phyloP scores from a whole-genome alignment of 1,284 basidiomycete species.

The Tilletia walkeri region DNA sequence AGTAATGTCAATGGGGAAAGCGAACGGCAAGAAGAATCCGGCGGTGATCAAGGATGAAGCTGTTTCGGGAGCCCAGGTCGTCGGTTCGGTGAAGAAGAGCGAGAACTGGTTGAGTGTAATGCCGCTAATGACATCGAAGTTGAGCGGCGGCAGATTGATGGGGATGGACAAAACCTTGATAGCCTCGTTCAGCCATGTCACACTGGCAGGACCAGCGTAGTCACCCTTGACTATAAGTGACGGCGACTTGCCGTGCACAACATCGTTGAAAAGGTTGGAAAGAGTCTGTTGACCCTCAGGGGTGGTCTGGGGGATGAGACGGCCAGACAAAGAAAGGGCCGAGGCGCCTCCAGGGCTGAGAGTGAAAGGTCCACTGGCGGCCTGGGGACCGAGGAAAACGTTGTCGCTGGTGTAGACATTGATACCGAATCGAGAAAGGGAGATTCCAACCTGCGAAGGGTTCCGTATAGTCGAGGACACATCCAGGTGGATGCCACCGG shows the following conservation, averaged over 20 bases:
- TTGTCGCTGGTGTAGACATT: slow-evolving; percentile 62
- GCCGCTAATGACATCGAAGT: slow-evolving; percentile 68
- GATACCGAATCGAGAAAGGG: slow-evolving; percentile 67
- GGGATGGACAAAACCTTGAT: slow-evolving; percentile 68
- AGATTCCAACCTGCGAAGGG: slow-evolving; percentile 74
- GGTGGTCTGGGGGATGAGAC: slow-evolving; percentile 66
- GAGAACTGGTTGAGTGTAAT: slow-evolving; percentile 68
- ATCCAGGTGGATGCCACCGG: slow-evolving; percentile 72
- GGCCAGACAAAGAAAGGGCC: slow-evolving; percentile 65
- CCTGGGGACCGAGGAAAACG: slow-evolving; percentile 66
- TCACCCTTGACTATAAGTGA: slow-evolving; percentile 66
- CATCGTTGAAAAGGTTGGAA: slow-evolving; percentile 71
- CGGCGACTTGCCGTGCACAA: slow-evolving; percentile 69
- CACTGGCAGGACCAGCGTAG: slow-evolving; percentile 65
- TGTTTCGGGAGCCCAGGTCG: slow-evolving; percentile 63
- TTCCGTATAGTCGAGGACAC: slow-evolving; percentile 67
- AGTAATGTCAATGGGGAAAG: slow-evolving; percentile 69
- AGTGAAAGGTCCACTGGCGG: slow-evolving; percentile 61
- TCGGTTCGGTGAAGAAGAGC: slow-evolving; percentile 65
- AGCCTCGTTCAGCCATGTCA: slow-evolving; percentile 73
- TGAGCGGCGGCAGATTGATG: slow-evolving; percentile 68
- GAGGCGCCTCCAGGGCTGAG: slow-evolving; percentile 65
- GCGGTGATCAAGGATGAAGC: slow-evolving; percentile 66
- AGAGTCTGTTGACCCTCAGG: slow-evolving; percentile 63
- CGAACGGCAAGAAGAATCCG: slow-evolving; percentile 69